These are phyloP conservation scores for Coemansia sp. DNA, from an alignment of 192 early-diverging fungal genomes.

Conservation along the genomic window DNA sequence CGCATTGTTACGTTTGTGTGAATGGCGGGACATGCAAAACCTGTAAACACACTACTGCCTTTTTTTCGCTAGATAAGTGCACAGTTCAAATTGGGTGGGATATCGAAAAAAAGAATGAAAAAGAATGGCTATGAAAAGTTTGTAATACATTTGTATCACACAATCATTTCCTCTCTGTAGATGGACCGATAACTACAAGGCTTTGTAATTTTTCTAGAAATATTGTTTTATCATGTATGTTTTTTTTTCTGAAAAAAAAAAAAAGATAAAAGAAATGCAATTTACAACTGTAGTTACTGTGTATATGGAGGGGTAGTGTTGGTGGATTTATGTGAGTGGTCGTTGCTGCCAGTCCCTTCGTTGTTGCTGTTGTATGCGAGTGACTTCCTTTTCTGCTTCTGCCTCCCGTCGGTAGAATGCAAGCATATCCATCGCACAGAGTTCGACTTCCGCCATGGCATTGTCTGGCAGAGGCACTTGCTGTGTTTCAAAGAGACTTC, in stretches of 20 bases:
- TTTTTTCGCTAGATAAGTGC: no score
- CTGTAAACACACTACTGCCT: not conserved
- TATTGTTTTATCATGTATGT: not conserved
- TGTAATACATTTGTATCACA: not conserved
- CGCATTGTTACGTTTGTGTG: conserved; percentile 5
- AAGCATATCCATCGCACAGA: conserved; percentile 41
- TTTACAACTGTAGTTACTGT: not conserved
- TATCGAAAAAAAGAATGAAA: not conserved
- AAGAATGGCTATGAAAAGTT: not conserved
- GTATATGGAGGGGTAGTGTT: not conserved
- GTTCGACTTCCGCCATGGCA: conserved; percentile 20
- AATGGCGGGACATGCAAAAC: not conserved
- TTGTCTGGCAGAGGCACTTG: conserved; percentile 24
- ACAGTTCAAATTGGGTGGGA: not conserved
- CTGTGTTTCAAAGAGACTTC: conserved; percentile 45
- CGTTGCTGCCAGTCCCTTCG: conserved; percentile 11
- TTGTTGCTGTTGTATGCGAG: conserved; percentile 16
- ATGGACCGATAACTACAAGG: not conserved
- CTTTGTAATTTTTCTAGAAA: not conserved
- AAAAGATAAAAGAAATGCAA: conserved; percentile 13
- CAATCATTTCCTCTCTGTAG: not conserved
- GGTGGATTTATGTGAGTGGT: conserved; percentile 5
- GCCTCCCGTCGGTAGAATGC: conserved; percentile 43
- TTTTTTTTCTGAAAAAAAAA: not conserved
- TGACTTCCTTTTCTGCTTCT: conserved; percentile 27